Evolutionary conservation across 768 basidiomycete species (phyloP).

Genomic region (Phlebiopsis gigantea): DNA sequence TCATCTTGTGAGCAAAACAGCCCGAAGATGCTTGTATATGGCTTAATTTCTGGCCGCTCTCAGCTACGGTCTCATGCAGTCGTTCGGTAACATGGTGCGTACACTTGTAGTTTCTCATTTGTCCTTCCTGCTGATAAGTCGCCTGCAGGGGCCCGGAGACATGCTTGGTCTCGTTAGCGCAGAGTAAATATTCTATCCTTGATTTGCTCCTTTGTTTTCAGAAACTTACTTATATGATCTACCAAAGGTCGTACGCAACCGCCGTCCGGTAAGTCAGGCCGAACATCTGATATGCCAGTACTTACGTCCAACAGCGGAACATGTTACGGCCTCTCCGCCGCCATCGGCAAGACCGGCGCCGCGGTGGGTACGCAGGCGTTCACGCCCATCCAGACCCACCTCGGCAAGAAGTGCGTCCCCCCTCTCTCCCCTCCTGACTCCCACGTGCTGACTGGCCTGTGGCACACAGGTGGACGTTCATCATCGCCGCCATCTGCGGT

Average conservation of each 20-base stretch:
- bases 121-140: conserved; percentile 2
- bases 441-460: neutral
- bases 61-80: conserved; percentile 71
- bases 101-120: neutral
- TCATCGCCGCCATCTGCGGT: conserved; percentile 65
- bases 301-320: conserved; percentile 42
- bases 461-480: conserved; percentile 56
- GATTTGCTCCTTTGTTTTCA: neutral
- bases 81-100: conserved; percentile 60
- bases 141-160: conserved; percentile 58
- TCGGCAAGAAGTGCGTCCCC: conserved; percentile 49
- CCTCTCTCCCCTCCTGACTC: too few species aligned
- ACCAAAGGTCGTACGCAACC: conserved; percentile 52
- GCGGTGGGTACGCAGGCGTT: conserved; percentile 69
- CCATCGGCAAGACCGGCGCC: conserved; percentile 66
- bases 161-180: conserved; percentile 64
- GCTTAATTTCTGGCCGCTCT: neutral
- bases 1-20: conserved; percentile 58
- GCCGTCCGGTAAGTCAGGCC: conserved; percentile 43
- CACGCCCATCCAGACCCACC: conserved; percentile 60
- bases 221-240: neutral
- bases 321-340: conserved; percentile 65
- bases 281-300: neutral
- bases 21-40: too few species aligned
- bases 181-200: conserved; percentile 43